phyloP scores from a whole-genome alignment of 2,329 filamentous ascomycete genomes.

The Cercospora nicotianae region DNA sequence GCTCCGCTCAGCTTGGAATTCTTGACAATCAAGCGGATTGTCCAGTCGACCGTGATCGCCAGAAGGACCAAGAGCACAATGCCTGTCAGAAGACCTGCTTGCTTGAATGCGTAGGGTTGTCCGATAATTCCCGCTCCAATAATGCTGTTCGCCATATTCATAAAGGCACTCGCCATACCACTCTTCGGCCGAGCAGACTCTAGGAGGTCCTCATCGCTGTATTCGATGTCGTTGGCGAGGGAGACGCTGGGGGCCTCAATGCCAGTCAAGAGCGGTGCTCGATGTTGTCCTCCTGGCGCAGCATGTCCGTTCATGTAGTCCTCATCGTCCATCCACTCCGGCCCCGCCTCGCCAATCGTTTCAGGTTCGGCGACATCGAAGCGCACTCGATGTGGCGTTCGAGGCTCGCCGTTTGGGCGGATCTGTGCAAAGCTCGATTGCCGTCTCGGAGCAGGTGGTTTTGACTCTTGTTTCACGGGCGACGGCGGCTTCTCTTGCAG shows the following conservation, averaged over 20 bases:
- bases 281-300: conserved; percentile 46
- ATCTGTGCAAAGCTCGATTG: conserved; percentile 50
- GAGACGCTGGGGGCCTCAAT: conserved; percentile 80
- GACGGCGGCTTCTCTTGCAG: conserved; percentile 23
- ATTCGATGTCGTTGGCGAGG: conserved; percentile 61
- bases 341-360: conserved; percentile 28
- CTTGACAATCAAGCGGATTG: conserved; percentile 92
- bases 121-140: conserved; percentile 73
- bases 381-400: conserved; percentile 71
- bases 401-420: conserved; percentile 53
- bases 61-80: conserved; percentile 73
- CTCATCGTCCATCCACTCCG: conserved; percentile 58
- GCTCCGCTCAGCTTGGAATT: conserved; percentile 96
- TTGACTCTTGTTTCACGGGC: conserved; percentile 7
- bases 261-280: conserved; percentile 72
- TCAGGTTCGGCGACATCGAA: conserved; percentile 58
- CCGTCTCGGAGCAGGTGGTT: conserved; percentile 28
- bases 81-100: conserved; percentile 83
- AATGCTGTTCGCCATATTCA: conserved; percentile 99
- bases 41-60: conserved; percentile 92
- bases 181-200: conserved; percentile 74
- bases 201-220: conserved; percentile 50
- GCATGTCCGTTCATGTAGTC: conserved; percentile 56
- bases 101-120: conserved; percentile 92
- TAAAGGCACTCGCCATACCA: conserved; percentile 82